phyloP scores from a whole-genome alignment of 768 basidiomycete species.

The Mycena crocata region DNA sequence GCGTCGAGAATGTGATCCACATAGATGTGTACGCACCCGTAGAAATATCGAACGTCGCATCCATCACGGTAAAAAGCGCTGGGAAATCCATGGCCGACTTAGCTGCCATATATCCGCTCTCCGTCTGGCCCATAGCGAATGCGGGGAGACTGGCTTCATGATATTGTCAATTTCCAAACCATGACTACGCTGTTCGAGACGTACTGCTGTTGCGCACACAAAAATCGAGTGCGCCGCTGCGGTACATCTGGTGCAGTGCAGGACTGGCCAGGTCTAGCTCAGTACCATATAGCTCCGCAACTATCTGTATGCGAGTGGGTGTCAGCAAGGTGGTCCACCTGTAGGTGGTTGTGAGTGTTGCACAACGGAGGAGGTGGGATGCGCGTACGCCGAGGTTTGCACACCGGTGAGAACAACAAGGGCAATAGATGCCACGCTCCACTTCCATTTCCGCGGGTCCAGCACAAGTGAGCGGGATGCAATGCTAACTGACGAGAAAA shows the following conservation, averaged over 20 bases:
- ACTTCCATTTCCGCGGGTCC: constrained; percentile 1
- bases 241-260: neutral
- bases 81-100: neutral
- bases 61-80: neutral
- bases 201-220: constrained; percentile 3
- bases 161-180: neutral
- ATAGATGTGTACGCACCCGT: neutral
- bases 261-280: constrained; percentile 13
- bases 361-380: neutral
- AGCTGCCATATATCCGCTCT: constrained; percentile 2
- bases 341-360: neutral
- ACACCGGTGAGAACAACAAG: neutral
- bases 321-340: constrained; percentile 15
- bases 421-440: neutral
- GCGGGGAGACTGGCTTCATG: neutral
- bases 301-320: neutral
- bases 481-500: neutral
- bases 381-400: constrained; percentile 13
- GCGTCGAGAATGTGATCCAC: neutral
- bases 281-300: neutral
- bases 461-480: neutral
- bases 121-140: constrained; percentile 2
- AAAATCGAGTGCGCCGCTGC: neutral
- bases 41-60: neutral
- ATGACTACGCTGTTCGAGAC: neutral